phyloP scores from a whole-genome alignment of 176 grass and related monocot genomes.

The Chloris gayana region DNA sequence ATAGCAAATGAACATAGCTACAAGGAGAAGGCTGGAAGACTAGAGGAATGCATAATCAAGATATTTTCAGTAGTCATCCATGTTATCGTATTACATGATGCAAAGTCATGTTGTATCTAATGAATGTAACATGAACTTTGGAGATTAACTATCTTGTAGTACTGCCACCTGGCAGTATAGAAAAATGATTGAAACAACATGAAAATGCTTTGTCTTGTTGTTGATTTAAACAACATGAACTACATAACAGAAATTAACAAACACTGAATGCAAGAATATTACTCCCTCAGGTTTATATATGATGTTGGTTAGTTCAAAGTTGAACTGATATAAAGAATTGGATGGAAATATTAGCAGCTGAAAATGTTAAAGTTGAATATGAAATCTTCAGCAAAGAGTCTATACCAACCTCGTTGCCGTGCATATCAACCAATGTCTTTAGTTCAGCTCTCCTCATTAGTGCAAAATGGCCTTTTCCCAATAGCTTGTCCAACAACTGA shows the following conservation, averaged over 20 bases:
- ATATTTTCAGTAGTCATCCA: not conserved
- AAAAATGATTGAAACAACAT: conserved; percentile 1
- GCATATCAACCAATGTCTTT: conserved; percentile 98
- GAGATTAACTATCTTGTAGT: not conserved
- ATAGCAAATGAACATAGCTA: not conserved
- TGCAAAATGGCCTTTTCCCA: conserved; percentile 90
- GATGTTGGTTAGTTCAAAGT: not conserved
- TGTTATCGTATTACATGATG: not conserved
- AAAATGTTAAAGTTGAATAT: conserved; percentile 11
- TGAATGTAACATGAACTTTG: conserved; percentile 3
- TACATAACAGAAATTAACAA: not conserved
- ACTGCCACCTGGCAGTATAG: not conserved
- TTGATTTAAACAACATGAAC: not conserved
- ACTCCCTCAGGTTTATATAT: not conserved
- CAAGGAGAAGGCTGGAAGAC: not conserved
- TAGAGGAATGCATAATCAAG: conserved; percentile 4
- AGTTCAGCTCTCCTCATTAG: conserved; percentile 98
- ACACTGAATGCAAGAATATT: not conserved
- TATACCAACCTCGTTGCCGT: conserved; percentile 80
- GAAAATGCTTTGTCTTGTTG: too few relatives aligned
- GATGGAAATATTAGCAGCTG: not conserved
- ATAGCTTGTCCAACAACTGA: conserved; percentile 75
- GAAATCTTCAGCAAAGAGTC: not conserved
- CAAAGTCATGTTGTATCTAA: conserved; percentile 11
- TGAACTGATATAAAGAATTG: not conserved